phyloP scores from a whole-genome alignment of 257 asterid species.

The Nicotiana undulata region DNA sequence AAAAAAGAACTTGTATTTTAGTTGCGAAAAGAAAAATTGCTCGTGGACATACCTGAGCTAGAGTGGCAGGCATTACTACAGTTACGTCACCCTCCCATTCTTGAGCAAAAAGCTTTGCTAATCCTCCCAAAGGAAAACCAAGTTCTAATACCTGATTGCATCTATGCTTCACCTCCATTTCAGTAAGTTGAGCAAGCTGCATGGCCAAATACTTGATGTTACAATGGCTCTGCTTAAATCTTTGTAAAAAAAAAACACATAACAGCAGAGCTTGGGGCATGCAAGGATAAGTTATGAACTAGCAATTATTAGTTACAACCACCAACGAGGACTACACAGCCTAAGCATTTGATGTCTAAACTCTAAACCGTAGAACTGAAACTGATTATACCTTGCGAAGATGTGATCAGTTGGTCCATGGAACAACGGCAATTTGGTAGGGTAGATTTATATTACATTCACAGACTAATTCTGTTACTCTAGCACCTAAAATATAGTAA shows the following conservation, averaged over 20 bases:
- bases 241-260: neutral
- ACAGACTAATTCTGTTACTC: neutral
- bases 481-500: neutral
- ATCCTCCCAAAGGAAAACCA: constrained; percentile 69
- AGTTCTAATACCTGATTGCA: constrained; percentile 76
- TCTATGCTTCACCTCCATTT: constrained; percentile 85
- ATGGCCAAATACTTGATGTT: neutral
- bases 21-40: neutral
- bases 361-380: neutral
- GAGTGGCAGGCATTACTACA: constrained; percentile 77
- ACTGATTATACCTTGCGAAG: neutral
- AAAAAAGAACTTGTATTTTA: neutral
- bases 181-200: constrained; percentile 69
- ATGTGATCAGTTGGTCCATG: neutral
- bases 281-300: neutral
- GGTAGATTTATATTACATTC: neutral
- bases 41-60: constrained; percentile 51
- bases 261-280: neutral
- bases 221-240: neutral
- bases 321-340: neutral
- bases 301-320: neutral
- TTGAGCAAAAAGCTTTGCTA: constrained; percentile 73
- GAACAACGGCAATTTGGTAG: neutral
- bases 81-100: constrained; percentile 91
- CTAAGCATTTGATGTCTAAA: neutral